Evolutionary conservation across 441 rosid species (phyloP), one percentile per base, ranked within the genome.

Genomic region (Gossypium lobatum): DNA sequence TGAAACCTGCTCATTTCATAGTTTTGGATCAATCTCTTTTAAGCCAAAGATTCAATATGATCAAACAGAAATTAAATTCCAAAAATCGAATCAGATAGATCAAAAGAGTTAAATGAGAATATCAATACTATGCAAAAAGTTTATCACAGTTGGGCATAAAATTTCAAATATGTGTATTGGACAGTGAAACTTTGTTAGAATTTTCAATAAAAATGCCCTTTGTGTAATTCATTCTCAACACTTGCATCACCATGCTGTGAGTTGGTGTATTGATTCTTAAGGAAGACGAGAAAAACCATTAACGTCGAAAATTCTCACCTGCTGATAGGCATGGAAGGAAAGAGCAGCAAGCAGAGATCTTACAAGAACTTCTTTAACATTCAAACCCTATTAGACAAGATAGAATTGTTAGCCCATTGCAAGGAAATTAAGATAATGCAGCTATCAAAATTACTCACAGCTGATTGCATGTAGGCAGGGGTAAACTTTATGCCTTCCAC

Each of bases 321-420:
- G 99, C 82, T 96, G 99, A 83, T 96, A 96, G 21, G 98, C 99
- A 80, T 96, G 99, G 91, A 90, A 96, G 83, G 91, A 88, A 64
- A 96, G 88, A 6, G 98, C 96, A 37, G 97, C 98, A 14, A 93
- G 37, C 46, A 96, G 86, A 70, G 98, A 87, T 86, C 95, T 85
- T 17, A 73, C 64, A 28, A 82, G 84, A 46, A 92, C 77, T 73
- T 88, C 78, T 81, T 88, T 85, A 78, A 89, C 88, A 83, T 95
- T 88, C 84, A 95, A 79, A 21, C 98, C 98, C 97, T 95, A 88
- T 72, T 72, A 72, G 59, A 80, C 55, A 84, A 25, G 17, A 71
- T 4, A 26, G 25, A 63, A 48, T 6, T 52, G 5, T 37, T 34
- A 45, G 42, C 13, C 6, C 0, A 21, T 69, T 17, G 17, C 10